These are phyloP conservation scores for Hanseniaspora clermontiae DNA, from an alignment of 805 yeast genomes.

Conservation along the genomic window DNA sequence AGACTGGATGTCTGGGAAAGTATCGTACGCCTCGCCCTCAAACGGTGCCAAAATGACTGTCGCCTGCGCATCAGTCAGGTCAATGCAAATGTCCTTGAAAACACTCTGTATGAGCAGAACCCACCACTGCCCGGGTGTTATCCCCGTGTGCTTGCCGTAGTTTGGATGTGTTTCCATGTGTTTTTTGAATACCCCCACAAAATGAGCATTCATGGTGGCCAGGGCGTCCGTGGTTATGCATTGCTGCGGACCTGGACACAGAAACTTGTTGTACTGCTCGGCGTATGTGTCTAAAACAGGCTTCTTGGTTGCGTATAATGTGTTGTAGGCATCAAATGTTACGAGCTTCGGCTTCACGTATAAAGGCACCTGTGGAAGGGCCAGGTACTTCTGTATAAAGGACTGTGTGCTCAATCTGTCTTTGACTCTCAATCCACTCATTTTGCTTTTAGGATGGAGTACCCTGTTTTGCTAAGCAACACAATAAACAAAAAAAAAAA, in stretches of 20 bases:
- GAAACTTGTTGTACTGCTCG: slow-evolving; percentile 18
- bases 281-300: slow-evolving; percentile 46
- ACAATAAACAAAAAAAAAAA: neutral
- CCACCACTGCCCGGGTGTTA: slow-evolving; percentile 47
- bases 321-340: slow-evolving; percentile 58
- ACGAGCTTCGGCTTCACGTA: slow-evolving; percentile 32
- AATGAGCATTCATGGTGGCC: slow-evolving; percentile 20
- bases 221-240: slow-evolving; percentile 29
- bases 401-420: neutral
- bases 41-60: slow-evolving; percentile 34
- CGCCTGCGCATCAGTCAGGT: slow-evolving; percentile 31
- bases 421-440: neutral
- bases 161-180: slow-evolving; percentile 39
- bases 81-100: slow-evolving; percentile 28
- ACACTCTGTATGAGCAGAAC: slow-evolving; percentile 33
- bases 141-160: slow-evolving; percentile 39
- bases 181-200: slow-evolving; percentile 28
- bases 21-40: slow-evolving; percentile 41
- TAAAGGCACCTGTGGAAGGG: slow-evolving; percentile 15
- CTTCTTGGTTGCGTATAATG: slow-evolving; percentile 44
- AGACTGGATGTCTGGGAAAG: slow-evolving; percentile 43
- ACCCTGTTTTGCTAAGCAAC: neutral
- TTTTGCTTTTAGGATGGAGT: neutral
- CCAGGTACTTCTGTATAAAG: slow-evolving; percentile 10
- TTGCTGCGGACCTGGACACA: slow-evolving; percentile 21